Evolutionary conservation across 257 asterid genomes (phyloP).

Genomic region (Voacanga thouarsii): DNA sequence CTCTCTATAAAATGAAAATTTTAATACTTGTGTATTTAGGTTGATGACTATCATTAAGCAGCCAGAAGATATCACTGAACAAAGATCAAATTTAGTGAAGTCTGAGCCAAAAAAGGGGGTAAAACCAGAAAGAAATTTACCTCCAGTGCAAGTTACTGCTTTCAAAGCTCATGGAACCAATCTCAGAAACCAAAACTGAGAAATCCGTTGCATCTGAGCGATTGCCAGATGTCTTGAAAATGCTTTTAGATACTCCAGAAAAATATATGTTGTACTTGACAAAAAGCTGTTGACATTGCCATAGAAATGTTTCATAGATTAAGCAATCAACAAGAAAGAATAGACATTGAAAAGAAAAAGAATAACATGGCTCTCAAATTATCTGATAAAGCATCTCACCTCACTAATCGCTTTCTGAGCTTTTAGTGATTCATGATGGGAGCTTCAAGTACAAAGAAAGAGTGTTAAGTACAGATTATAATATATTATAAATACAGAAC

Average conservation of each 20-base stretch:
- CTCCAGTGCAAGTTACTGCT: constrained; percentile 93
- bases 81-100: neutral
- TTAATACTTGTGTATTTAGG: neutral
- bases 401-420: constrained; percentile 98
- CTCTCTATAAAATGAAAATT: neutral
- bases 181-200: constrained; percentile 76
- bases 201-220: constrained; percentile 66
- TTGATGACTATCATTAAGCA: constrained; percentile 1
- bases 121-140: constrained; percentile 33
- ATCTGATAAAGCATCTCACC: constrained; percentile 48
- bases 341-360: neutral
- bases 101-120: neutral
- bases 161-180: constrained; percentile 79
- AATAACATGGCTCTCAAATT: neutral
- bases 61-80: neutral
- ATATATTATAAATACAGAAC: neutral
- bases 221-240: constrained; percentile 39
- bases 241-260: constrained; percentile 82
- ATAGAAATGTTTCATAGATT: constrained; percentile 7
- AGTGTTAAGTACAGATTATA: constrained; percentile 14
- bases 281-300: constrained; percentile 63
- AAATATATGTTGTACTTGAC: constrained; percentile 88
- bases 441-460: constrained; percentile 50
- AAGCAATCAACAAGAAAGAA: constrained; percentile 9
- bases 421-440: constrained; percentile 91